Base-by-base conservation (phyloP, 2,329 filamentous ascomycete genomes). In the Penicillium sp. region DNA sequence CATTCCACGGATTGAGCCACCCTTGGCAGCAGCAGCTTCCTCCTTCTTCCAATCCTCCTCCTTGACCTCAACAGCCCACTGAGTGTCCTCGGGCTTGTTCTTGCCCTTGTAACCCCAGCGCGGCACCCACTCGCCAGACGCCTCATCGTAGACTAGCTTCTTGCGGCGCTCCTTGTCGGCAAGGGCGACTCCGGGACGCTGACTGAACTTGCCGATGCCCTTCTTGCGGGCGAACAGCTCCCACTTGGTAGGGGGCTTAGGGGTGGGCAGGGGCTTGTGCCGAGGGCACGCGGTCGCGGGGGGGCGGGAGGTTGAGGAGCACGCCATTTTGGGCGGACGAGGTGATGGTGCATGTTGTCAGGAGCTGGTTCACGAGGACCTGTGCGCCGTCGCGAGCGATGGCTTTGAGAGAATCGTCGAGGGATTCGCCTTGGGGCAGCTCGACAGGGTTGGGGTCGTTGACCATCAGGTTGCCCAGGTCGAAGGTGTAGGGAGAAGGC, bases 221-320 rank as follows among this genome's bases (percentile, higher is more conserved):
- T 97, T 96, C 87, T 96, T 96, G 78, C 88, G 90, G 49, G 95
- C 95, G 81, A 99, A 99, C 73, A 89, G 87, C 82, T 97, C 89
- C 95, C 95, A 99, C 78, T 93, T 97, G 61, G 94, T 98, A 68
- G 89, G 89, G 59, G 89, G 83, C 81, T 93, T 95, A 68, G 88
- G 85, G 58, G 87, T 84, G 0, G 95, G 95, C 8, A 98, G 83
- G 10, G 92, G 92, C 79, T 99, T 98, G 81, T 97, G 93, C 69
- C 95, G 90, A 26, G 95, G 95, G 4, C 98, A 83, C 0, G 83
- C 78, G 1, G 90, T 96, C 22, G 85, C 81, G 0, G 87, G 82
- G 82, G 0, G 84, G 77, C 0, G 95, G 95, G 0, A 99, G 88
- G 16, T 85, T 83, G 57, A 98, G 87, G 53, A 94, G 86, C 1